Conservation (phyloP, 306 rosid species). For the Quercus cerris region DNA sequence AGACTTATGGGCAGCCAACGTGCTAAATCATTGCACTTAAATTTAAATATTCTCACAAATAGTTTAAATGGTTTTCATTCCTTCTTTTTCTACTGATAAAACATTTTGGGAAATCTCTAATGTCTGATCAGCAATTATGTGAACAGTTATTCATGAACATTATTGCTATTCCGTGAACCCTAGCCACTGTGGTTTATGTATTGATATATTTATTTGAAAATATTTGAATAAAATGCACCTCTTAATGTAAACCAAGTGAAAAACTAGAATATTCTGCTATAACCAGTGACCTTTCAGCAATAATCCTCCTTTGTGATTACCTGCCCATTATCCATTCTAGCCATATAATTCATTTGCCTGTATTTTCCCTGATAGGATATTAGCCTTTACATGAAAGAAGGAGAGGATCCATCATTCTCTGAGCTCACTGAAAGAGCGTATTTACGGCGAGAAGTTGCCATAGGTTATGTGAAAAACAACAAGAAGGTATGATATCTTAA, state of each 20-base stretch:
- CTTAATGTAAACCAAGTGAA: neutral
- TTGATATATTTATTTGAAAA: neutral
- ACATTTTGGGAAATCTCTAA: neutral
- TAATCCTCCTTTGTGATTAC: neutral
- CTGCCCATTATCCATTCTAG: slow-evolving; percentile 1
- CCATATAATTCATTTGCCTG: slow-evolving; percentile 10
- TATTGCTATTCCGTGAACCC: neutral
- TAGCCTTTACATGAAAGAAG: slow-evolving; percentile 77
- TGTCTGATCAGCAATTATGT: neutral
- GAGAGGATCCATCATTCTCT: slow-evolving; percentile 77
- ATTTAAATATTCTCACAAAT: neutral
- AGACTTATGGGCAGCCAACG: neutral
- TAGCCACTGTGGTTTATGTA: neutral
- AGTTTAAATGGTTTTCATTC: neutral
- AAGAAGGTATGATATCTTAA: slow-evolving; percentile 51
- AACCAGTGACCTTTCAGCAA: neutral
- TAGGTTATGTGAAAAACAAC: slow-evolving; percentile 83
- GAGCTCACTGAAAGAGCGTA: slow-evolving; percentile 87
- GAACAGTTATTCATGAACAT: neutral
- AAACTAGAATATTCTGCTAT: neutral
- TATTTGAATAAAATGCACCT: neutral
- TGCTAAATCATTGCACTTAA: neutral
- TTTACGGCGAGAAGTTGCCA: slow-evolving; percentile 88
- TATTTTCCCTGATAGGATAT: slow-evolving; percentile 52
- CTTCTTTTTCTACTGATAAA: neutral